Evolutionary conservation across 371 early-diverging fungal genomes (phyloP), one percentile per base, ranked within the genome.

Genomic region (Capillidium rhysosporum): DNA sequence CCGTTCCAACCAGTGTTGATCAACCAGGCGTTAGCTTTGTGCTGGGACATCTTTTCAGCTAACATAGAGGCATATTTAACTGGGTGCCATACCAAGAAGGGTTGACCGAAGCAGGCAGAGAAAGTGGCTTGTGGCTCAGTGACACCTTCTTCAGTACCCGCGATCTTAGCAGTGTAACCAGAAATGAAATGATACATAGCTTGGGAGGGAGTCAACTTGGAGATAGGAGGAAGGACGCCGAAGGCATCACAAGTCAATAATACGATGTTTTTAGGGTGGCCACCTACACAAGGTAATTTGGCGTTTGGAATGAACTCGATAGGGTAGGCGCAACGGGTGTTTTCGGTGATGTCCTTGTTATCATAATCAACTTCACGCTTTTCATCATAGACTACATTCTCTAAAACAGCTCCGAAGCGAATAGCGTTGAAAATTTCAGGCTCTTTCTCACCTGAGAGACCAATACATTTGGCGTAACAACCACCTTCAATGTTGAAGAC

Each of bases 1-100:
- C 95, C 93, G 65, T 75, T 86, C 95, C 97, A 96, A 48, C 97
- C 97, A 43, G 97, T 96, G 82, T 96, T 96, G 75, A 96, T 82
- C 67, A 96, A 71, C 93, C 95, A 96, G 24, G 86, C 94, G 65
- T 87, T 70, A 52, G 85, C 85, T 65, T 79, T 71, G 75, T 95
- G 87, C 48, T 83, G 47, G 59, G 76, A 65, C 79, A 96, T 91
- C 81, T 92, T 90, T 39, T 87, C 77, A 8, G 95, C 93, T 55
- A 96, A 73, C 94, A 96, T 96, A 65, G 79, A 76, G 29, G 97
- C 97, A 71, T 96, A 96, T 63, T 85, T 86, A 63, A 82, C 82
- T 44, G 97, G 97, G 69, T 96, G 97, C 72, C 88, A 84, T 54
- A 93, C 92, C 40, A 96, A 70, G 86, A 96, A 96, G 29, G 97